phyloP scores from a whole-genome alignment of 2,329 filamentous ascomycete genomes.

The Xylariaceae sp. region DNA sequence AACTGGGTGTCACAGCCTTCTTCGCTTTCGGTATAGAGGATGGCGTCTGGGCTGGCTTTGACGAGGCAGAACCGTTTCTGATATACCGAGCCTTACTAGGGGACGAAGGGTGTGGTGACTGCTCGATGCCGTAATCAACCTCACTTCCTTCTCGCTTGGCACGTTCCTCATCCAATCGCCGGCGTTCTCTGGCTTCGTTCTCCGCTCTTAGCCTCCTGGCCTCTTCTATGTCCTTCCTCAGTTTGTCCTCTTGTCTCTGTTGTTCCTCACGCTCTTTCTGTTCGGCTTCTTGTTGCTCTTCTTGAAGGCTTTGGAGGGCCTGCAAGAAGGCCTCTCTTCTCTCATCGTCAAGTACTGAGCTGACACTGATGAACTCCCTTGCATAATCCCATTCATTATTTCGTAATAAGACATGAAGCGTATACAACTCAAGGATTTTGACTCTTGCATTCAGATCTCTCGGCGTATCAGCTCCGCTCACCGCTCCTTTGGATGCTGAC shows the following conservation, averaged over 20 bases:
- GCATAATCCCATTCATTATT: constrained; percentile 98
- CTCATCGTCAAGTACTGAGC: constrained; percentile 89
- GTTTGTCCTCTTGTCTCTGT: constrained; percentile 61
- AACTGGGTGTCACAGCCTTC: constrained; percentile 44
- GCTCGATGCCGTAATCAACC: constrained; percentile 72
- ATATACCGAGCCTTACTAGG: constrained; percentile 43
- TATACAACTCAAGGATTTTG: constrained; percentile 94
- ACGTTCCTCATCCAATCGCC: constrained; percentile 60
- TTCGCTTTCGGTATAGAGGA: constrained; percentile 37
- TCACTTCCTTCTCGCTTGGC: constrained; percentile 60
- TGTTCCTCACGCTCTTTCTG: constrained; percentile 66
- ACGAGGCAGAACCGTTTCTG: constrained; percentile 42
- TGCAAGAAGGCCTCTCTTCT: constrained; percentile 86
- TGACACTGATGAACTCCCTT: constrained; percentile 85
- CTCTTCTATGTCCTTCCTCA: constrained; percentile 63
- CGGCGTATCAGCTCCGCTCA: constrained; percentile 78
- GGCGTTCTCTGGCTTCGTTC: constrained; percentile 62
- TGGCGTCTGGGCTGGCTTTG: constrained; percentile 38
- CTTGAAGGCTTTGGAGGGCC: constrained; percentile 80
- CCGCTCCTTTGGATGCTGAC: constrained; percentile 53
- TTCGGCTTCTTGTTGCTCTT: constrained; percentile 80
- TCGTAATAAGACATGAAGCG: constrained; percentile 88
- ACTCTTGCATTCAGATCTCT: constrained; percentile 83
- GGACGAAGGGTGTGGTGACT: constrained; percentile 49
- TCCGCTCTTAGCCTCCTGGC: constrained; percentile 60